Percentiles rank a stretch among this genome's conserved stretches.
Conservation (phyloP, 2,329 filamentous ascomycete species). For the Curvularia spicifera region DNA sequence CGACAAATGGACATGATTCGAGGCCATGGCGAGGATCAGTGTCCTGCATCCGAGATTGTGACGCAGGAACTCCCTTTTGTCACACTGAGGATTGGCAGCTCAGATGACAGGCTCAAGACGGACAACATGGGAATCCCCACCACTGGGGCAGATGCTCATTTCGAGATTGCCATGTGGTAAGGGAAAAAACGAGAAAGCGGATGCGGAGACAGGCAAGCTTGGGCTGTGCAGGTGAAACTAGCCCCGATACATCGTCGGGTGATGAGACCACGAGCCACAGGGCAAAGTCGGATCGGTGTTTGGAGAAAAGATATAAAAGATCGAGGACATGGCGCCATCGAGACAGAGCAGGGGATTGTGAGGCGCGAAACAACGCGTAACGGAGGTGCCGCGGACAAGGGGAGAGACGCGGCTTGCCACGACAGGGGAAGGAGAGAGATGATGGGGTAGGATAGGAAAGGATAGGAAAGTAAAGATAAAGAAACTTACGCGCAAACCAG, state of each 20-base stretch:
- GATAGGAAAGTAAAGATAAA: no score
- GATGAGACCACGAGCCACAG: conserved; percentile 38
- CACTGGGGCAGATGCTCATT: conserved; percentile 22
- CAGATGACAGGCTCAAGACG: conserved; percentile 36
- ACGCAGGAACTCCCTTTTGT: conserved; percentile 54
- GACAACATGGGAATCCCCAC: conserved; percentile 15
- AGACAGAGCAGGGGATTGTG: conserved; percentile 10
- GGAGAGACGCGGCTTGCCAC: conserved; percentile 1
- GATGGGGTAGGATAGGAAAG: background rate
- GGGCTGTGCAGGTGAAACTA: conserved; percentile 37
- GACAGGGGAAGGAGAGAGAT: conserved; percentile 6
- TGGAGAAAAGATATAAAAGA: conserved; percentile 7
- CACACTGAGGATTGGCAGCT: conserved; percentile 30
- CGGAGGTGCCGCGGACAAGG: background rate
- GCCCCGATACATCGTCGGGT: conserved; percentile 30
- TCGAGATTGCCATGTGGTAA: conserved; percentile 31
- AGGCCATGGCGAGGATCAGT: conserved; percentile 41
- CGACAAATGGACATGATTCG: conserved; percentile 30
- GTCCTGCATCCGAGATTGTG: conserved; percentile 46
- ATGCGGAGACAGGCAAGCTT: conserved; percentile 17
- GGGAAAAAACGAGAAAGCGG: conserved; percentile 12
- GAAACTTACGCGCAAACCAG: conserved; percentile 93
- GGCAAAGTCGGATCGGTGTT: conserved; percentile 8
- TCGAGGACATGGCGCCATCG: conserved; percentile 3
- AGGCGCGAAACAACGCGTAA: conserved; percentile 19